phyloP scores from a whole-genome alignment of 345 rosid genomes.

The Mallotus nudiflorus region DNA sequence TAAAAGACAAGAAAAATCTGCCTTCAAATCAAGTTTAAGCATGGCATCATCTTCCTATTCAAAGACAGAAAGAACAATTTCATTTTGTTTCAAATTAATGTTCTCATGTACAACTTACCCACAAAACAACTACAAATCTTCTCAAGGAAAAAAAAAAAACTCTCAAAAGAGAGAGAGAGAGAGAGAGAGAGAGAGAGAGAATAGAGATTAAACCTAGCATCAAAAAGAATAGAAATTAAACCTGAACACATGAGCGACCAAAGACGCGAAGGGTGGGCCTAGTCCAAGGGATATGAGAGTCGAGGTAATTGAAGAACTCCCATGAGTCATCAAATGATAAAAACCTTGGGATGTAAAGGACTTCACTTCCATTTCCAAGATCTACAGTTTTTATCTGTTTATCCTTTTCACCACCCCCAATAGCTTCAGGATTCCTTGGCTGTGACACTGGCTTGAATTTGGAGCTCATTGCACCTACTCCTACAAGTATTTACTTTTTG shows the following conservation, averaged over 20 bases:
- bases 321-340: slow-evolving; percentile 53
- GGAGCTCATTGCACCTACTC: slow-evolving; percentile 30
- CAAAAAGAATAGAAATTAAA: slow-evolving; percentile 19
- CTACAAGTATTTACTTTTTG: no score
- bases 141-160: not conserved
- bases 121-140: not conserved
- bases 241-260: slow-evolving; percentile 75
- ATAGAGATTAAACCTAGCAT: slow-evolving; percentile 49
- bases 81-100: not conserved
- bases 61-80: no score
- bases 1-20: no score
- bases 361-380: slow-evolving; percentile 69
- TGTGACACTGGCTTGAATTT: slow-evolving; percentile 20
- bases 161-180: no score
- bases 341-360: slow-evolving; percentile 56
- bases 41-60: no score
- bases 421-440: slow-evolving; percentile 9
- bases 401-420: not conserved
- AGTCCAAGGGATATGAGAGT: slow-evolving; percentile 80
- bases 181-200: not conserved
- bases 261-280: slow-evolving; percentile 76
- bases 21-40: no score
- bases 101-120: no score
- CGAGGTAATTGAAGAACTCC: slow-evolving; percentile 66
- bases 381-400: slow-evolving; percentile 37